Evolutionary conservation across 192 early-diverging fungal species (phyloP).

Genomic region (Glomus cerebriforme): DNA sequence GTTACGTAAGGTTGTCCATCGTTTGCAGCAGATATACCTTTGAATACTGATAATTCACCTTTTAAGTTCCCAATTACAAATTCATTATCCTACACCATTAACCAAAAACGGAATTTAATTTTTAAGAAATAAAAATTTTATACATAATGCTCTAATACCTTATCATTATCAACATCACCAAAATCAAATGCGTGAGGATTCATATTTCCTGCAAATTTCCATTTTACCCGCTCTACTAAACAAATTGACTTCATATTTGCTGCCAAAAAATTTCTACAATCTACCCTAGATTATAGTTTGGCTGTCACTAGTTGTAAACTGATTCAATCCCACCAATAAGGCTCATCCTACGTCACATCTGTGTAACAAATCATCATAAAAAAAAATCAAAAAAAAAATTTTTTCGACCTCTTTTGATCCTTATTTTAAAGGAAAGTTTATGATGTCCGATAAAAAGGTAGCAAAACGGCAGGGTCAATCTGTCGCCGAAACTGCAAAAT

Average conservation of each 20-base stretch:
- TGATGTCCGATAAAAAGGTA: constrained; percentile 26
- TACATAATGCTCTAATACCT: constrained; percentile 36
- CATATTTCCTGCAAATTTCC: constrained; percentile 60
- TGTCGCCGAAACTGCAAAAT: constrained; percentile 78
- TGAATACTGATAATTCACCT: constrained; percentile 58
- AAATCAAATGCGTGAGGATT: constrained; percentile 60
- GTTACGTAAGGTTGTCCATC: constrained; percentile 46
- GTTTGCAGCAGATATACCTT: constrained; percentile 44
- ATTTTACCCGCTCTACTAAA: constrained; percentile 54
- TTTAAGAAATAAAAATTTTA: neutral
- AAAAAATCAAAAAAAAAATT: neutral
- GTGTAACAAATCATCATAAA: neutral
- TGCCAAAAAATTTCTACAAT: neutral
- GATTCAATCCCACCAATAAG: neutral
- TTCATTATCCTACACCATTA: constrained; percentile 52
- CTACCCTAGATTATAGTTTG: too few relatives aligned
- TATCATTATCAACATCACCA: constrained; percentile 59
- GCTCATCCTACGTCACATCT: neutral
- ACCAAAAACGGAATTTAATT: neutral
- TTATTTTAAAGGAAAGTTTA: neutral
- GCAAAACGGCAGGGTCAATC: constrained; percentile 1
- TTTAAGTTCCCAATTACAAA: constrained; percentile 64
- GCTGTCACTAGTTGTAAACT: too few relatives aligned
- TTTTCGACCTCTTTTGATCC: neutral
- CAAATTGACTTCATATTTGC: constrained; percentile 40